Conservation (phyloP, 352 stramenopile genomes). For the Phytophthora lateralis region DNA sequence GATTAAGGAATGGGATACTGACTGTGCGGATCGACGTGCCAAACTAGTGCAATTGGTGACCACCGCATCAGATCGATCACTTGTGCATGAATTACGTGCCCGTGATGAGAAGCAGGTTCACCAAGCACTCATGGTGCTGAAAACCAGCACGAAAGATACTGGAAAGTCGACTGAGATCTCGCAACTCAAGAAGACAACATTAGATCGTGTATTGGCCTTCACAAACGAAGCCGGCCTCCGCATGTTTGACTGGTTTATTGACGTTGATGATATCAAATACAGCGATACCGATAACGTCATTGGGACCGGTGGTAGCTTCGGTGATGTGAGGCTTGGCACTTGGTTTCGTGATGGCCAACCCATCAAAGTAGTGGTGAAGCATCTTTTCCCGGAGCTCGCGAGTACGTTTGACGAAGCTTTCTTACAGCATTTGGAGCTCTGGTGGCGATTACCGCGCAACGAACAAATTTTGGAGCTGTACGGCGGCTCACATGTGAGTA, state of each 20-base stretch:
- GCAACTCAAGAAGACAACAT: background rate
- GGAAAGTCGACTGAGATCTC: background rate
- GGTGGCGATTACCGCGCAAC: background rate
- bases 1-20: background rate
- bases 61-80: background rate
- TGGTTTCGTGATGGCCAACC: background rate
- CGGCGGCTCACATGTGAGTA: conserved; percentile 36
- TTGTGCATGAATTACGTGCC: background rate
- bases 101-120: background rate
- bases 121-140: background rate
- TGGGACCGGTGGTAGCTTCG: background rate
- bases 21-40: background rate
- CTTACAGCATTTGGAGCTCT: background rate
- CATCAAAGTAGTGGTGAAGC: background rate
- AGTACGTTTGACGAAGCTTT: background rate
- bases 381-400: background rate
- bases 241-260: background rate
- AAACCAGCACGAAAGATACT: background rate
- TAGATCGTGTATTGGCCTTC: background rate
- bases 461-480: conserved; percentile 33
- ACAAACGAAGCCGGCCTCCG: background rate
- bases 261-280: background rate
- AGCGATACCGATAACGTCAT: background rate
- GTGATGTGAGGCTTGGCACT: background rate
- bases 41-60: background rate